Conservation (phyloP, 345 rosid species). For the Populus davidiana region DNA sequence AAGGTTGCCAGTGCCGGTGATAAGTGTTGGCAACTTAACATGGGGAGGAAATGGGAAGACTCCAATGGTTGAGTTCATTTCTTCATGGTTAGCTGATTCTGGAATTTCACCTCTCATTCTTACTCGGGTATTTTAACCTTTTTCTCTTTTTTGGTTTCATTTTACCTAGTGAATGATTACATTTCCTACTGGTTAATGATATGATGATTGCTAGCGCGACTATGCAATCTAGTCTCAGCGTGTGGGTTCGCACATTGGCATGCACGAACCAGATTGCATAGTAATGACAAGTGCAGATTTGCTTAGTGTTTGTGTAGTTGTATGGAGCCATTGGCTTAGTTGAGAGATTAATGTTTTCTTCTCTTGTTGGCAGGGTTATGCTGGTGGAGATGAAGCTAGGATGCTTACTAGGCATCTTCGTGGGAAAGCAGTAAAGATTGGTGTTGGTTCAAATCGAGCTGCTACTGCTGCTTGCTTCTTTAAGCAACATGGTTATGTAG, state of each 20-base stretch:
- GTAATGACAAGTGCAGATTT: too few relatives aligned
- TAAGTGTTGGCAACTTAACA: constrained; percentile 82
- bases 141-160: neutral
- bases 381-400: constrained; percentile 85
- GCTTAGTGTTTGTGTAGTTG: too few relatives aligned
- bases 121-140: constrained; percentile 47
- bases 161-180: neutral
- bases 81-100: constrained; percentile 42
- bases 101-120: constrained; percentile 74
- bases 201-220: too few relatives aligned
- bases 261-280: too few relatives aligned
- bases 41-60: constrained; percentile 98
- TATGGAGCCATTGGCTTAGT: neutral
- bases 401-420: constrained; percentile 71
- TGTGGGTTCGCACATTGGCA: too few relatives aligned
- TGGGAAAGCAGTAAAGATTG: constrained; percentile 44
- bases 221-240: too few relatives aligned
- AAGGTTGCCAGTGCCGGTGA: constrained; percentile 82
- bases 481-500: constrained; percentile 48
- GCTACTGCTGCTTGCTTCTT: constrained; percentile 54
- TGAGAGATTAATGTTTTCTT: neutral
- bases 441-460: constrained; percentile 69
- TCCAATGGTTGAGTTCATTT: constrained; percentile 82
- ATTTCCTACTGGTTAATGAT: too few relatives aligned
- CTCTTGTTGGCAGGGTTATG: constrained; percentile 58